A percentile compares a stretch with the other conserved stretches of the same genome.
Conservation (phyloP, 2,329 filamentous ascomycete genomes). For the Fusarium luffae region DNA sequence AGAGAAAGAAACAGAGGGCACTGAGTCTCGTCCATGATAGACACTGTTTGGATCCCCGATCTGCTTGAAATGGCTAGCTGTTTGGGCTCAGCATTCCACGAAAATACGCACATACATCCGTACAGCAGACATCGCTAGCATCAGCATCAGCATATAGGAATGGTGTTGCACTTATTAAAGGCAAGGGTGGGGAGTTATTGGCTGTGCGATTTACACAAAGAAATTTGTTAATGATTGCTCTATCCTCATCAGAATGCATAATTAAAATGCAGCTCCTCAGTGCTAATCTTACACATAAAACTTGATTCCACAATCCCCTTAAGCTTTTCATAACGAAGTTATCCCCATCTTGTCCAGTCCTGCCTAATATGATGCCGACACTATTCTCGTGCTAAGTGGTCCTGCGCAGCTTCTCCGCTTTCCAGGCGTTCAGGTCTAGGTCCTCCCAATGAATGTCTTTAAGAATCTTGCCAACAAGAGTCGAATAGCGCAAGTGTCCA, state of each 20-base stretch:
- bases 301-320: constrained; percentile 9
- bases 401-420: constrained; percentile 39
- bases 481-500: constrained; percentile 77
- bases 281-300: constrained; percentile 38
- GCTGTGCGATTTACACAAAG: constrained; percentile 19
- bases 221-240: constrained; percentile 26
- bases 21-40: constrained; percentile 29
- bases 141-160: constrained; percentile 23
- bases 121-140: constrained; percentile 29
- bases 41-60: constrained; percentile 39
- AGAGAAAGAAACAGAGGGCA: constrained; percentile 3
- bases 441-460: constrained; percentile 76
- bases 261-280: constrained; percentile 27
- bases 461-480: constrained; percentile 73
- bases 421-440: constrained; percentile 56
- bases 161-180: constrained; percentile 13
- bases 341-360: constrained; percentile 13
- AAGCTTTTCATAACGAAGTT: constrained; percentile 14
- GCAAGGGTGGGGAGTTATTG: constrained; percentile 1
- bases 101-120: constrained; percentile 29
- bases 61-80: constrained; percentile 27
- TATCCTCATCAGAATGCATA: constrained; percentile 18
- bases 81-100: constrained; percentile 37
- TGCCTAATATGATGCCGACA: constrained; percentile 28
- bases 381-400: constrained; percentile 36